Evolutionary conservation across 2,329 filamentous ascomycete species (phyloP), one percentile per base, ranked within the genome.

Genomic region (Stachybotrys echinatus): DNA sequence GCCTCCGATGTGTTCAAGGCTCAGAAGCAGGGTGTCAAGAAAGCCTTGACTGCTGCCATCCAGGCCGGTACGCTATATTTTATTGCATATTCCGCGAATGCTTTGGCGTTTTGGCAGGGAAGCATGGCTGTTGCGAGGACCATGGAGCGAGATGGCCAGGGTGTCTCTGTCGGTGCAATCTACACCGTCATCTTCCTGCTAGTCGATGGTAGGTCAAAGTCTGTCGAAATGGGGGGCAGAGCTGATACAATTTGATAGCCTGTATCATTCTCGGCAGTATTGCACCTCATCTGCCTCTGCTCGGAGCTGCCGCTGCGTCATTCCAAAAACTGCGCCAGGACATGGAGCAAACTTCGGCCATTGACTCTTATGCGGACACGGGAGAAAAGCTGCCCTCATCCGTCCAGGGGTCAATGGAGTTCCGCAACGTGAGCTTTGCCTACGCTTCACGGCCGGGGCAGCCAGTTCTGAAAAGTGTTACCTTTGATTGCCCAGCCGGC

Each of bases 41-140:
- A 86, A 60, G 76, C 80, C 0, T 64, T 75, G 2, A 72, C 75
- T 1, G 72, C 77, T 22, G 85, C 78, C 4, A 63, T 79, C 0
- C 81, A 86, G 58, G 74, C 80, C 7, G 83, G 83, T 8, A 63
- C 79, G 17, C 67, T 87, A 6, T 88, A 85, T 60, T 87, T 88
- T 54, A 79, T 88, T 55, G 81, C 83, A 4, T 87, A 85, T 55
- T 76, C 81, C 2, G 82, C 81, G 6, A 87, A 87, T 60, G 82
- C 81, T 2, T 69, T 88, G 14, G 81, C 84, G 0, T 87, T 85
- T 59, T 88, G 83, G 81, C 77, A 86, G 61, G 84, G 84, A 45
- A 83, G 80, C 54, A 73, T 69, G 34, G 75, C 74, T 47, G 74
- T 76, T 55, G 69, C 70, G 14, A 61, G 67, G 7, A 62, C 70